phyloP scores from a whole-genome alignment of 148 eudicot genomes.

The Polygonum aviculare region DNA sequence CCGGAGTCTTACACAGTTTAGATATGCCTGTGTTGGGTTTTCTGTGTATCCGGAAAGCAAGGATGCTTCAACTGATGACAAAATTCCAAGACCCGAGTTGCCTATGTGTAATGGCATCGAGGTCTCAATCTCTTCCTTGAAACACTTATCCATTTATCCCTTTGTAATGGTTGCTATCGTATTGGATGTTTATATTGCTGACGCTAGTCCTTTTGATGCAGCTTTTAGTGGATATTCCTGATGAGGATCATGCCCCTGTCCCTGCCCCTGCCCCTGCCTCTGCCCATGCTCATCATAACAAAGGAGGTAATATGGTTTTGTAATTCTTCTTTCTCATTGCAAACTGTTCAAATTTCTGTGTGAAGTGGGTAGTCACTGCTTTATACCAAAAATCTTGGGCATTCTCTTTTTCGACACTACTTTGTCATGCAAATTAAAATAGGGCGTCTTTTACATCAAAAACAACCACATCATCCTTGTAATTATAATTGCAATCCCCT shows the following conservation, averaged over 20 bases:
- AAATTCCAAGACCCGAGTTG: constrained; percentile 42
- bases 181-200: neutral
- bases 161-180: neutral
- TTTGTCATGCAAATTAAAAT: neutral
- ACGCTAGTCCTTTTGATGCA: constrained; percentile 12
- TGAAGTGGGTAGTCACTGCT: neutral
- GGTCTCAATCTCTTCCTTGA: constrained; percentile 30
- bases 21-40: constrained; percentile 85
- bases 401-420: neutral
- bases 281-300: constrained; percentile 34
- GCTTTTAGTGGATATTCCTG: constrained; percentile 60
- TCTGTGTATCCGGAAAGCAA: constrained; percentile 59
- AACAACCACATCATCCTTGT: neutral
- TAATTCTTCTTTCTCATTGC: neutral
- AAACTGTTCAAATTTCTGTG: neutral
- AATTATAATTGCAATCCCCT: neutral
- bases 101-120: constrained; percentile 86
- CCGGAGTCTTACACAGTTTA: constrained; percentile 59
- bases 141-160: neutral
- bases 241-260: constrained; percentile 29
- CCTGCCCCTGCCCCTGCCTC: constrained; percentile 4
- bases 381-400: too few species aligned
- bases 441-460: neutral
- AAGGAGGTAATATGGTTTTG: constrained; percentile 39
- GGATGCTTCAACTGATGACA: constrained; percentile 22